These are phyloP conservation scores for Pisolithus microcarpus DNA, from an alignment of 768 basidiomycete genomes.

Conservation along the genomic window DNA sequence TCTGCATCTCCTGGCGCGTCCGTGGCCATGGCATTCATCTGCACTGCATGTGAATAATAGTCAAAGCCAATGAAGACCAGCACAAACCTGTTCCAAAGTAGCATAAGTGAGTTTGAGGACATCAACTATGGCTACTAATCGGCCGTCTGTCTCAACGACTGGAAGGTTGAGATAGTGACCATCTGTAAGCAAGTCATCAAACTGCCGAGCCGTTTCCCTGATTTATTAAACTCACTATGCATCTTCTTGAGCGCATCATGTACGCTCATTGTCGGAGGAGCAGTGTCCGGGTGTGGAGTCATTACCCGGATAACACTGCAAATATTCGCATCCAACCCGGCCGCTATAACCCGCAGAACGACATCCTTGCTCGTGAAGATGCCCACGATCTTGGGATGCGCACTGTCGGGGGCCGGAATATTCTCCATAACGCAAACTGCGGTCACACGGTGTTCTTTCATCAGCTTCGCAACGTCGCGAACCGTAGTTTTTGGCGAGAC, in stretches of 20 bases:
- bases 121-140: slow-evolving; percentile 92
- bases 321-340: slow-evolving; percentile 83
- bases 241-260: slow-evolving; percentile 99
- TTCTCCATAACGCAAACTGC: slow-evolving; percentile 97
- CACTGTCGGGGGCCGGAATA: slow-evolving; percentile 34
- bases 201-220: slow-evolving; percentile 25
- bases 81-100: slow-evolving; percentile 84
- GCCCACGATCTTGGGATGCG: slow-evolving; percentile 77
- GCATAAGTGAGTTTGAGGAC: slow-evolving; percentile 98
- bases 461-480: slow-evolving; percentile 86
- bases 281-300: slow-evolving; percentile 98
- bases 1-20: slow-evolving; percentile 49
- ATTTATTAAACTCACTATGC: slow-evolving; percentile 60
- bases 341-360: slow-evolving; percentile 96
- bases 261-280: slow-evolving; percentile 81
- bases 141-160: slow-evolving; percentile 86
- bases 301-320: slow-evolving; percentile 98
- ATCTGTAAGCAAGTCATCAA: slow-evolving; percentile 38
- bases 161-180: slow-evolving; percentile 98
- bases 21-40: slow-evolving; percentile 90
- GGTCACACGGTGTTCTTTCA: slow-evolving; percentile 93
- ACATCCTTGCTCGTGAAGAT: slow-evolving; percentile 99
- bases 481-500: slow-evolving; percentile 92
- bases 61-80: not conserved
- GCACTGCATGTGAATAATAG: slow-evolving; percentile 5